Evolutionary conservation across 768 basidiomycete genomes (phyloP).

Genomic region (Dioszegia crocea): DNA sequence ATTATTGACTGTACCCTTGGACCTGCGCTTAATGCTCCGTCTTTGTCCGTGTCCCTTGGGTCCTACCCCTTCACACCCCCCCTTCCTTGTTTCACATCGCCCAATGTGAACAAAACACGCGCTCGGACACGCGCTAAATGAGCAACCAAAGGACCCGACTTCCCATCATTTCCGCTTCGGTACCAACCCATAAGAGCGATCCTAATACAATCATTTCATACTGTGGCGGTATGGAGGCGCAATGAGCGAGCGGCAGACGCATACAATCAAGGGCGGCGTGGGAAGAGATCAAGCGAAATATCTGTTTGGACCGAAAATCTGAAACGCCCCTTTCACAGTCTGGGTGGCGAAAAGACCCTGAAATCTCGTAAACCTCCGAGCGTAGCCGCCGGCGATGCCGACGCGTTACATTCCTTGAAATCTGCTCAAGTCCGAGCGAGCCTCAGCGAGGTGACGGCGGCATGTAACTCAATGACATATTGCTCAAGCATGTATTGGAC

Average conservation of each 20-base stretch:
- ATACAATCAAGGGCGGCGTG: not conserved
- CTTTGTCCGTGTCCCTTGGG: not conserved
- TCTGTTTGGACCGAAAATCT: not conserved
- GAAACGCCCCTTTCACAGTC: not conserved
- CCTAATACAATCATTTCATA: no score
- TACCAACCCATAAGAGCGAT: no score
- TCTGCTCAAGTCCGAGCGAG: no score
- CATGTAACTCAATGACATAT: no score
- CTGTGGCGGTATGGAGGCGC: not conserved
- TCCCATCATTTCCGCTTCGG: not conserved
- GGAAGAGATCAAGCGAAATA: not conserved
- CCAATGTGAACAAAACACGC: not conserved
- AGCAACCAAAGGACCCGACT: not conserved
- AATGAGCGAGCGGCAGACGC: not conserved
- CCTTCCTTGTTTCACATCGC: constrained; percentile 4
- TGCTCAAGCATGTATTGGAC: no score
- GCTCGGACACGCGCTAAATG: not conserved
- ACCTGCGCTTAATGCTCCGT: no score
- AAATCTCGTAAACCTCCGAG: not conserved
- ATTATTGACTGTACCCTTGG: not conserved
- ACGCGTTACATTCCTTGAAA: not conserved
- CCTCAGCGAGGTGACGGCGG: no score
- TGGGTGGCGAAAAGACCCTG: not conserved
- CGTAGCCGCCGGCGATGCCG: not conserved
- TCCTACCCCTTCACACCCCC: not conserved